A percentile compares a stretch with the other conserved stretches of the same genome.
Evolutionary conservation across 306 rosid genomes (phyloP).

Genomic region (Lithocarpus polystachyus): DNA sequence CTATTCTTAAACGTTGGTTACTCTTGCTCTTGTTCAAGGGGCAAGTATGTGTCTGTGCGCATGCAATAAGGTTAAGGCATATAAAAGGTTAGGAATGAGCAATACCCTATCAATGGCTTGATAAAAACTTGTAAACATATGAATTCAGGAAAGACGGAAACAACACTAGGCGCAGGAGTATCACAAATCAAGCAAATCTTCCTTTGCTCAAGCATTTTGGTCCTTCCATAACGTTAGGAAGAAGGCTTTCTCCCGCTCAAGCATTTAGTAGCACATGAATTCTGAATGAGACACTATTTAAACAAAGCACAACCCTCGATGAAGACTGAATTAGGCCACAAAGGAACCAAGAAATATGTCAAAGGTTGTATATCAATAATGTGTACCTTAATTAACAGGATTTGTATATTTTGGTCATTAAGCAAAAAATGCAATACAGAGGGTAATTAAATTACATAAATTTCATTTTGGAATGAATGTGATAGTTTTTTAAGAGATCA

Average conservation of each 20-base stretch:
- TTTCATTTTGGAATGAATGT: background rate
- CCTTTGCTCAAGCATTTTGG: background rate
- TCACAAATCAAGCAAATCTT: background rate
- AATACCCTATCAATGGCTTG: too few relatives aligned
- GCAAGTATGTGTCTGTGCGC: too few relatives aligned
- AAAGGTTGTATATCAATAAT: background rate
- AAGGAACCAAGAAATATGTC: background rate
- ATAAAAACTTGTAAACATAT: too few relatives aligned
- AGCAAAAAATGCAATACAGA: background rate
- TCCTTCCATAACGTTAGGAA: background rate
- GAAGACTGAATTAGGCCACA: background rate
- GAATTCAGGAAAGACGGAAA: too few relatives aligned
- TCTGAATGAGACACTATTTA: too few relatives aligned
- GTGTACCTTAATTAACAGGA: background rate
- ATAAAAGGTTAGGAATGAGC: too few relatives aligned
- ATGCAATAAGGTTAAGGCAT: too few relatives aligned
- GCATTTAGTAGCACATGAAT: background rate
- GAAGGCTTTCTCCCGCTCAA: background rate
- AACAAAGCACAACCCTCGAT: too few relatives aligned
- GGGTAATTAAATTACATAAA: background rate
- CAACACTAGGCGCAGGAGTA: too few relatives aligned
- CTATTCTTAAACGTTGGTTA: too few relatives aligned
- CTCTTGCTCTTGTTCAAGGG: too few relatives aligned
- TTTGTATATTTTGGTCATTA: background rate
- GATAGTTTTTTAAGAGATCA: conserved; percentile 20